Evolutionary conservation across 441 rosid species (phyloP).

Genomic region (Erodium trifolium): DNA sequence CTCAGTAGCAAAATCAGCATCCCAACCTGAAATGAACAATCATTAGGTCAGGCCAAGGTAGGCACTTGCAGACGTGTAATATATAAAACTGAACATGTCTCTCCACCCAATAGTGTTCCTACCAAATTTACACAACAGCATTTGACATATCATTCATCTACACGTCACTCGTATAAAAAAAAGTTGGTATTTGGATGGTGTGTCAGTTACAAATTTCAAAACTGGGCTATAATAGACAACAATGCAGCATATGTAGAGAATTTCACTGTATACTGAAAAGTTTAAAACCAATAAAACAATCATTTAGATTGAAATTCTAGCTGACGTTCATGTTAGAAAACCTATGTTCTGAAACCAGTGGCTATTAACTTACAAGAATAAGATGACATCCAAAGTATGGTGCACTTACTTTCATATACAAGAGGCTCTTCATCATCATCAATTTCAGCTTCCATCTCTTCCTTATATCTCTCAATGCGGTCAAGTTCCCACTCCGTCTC

Average conservation of each 20-base stretch:
- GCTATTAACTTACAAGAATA: not conserved
- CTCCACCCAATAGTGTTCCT: not conserved
- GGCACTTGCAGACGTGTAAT: not conserved
- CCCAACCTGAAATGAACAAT: constrained; percentile 67
- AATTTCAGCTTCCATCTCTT: constrained; percentile 99
- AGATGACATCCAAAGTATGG: constrained; percentile 14
- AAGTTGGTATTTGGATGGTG: not conserved
- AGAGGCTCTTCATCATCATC: constrained; percentile 99
- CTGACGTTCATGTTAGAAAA: not conserved
- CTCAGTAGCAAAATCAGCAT: constrained; percentile 99
- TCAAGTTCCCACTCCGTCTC: constrained; percentile 98
- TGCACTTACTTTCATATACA: constrained; percentile 85
- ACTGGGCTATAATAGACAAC: not conserved
- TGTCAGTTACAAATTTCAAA: not conserved
- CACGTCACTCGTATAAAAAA: not conserved
- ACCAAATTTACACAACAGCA: not conserved
- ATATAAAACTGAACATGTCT: not conserved
- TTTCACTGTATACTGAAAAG: not conserved
- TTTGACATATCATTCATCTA: constrained; percentile 7
- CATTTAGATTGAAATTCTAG: not conserved
- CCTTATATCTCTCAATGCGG: constrained; percentile 90
- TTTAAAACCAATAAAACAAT: not conserved
- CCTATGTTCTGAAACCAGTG: not conserved
- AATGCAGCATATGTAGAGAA: not conserved
- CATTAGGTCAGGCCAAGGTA: constrained; percentile 19